phyloP scores from a whole-genome alignment of 163 green algal genomes.

The Picocystis sp. region DNA sequence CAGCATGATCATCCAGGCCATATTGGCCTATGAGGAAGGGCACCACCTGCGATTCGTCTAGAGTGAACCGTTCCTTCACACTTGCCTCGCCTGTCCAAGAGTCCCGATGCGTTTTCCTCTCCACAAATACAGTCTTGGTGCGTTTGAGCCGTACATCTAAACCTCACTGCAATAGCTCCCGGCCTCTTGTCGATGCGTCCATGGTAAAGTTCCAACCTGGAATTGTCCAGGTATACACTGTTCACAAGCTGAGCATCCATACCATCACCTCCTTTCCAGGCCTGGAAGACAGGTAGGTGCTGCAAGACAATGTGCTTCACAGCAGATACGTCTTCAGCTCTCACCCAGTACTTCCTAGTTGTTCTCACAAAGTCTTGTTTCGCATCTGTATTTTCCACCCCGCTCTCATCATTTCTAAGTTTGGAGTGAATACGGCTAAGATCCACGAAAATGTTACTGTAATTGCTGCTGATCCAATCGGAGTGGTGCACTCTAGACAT shows the following conservation, averaged over 20 bases:
- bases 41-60: conserved; percentile 47
- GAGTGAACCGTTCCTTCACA: conserved; percentile 66
- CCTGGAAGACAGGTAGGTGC: conserved; percentile 80
- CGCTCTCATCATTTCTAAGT: conserved; percentile 41
- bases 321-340: conserved; percentile 61
- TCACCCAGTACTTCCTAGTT: conserved; percentile 84
- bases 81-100: conserved; percentile 69
- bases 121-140: conserved; percentile 47
- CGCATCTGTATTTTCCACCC: conserved; percentile 53
- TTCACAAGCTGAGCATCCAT: conserved; percentile 72
- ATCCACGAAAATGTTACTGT: conserved; percentile 67
- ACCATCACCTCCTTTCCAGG: not conserved
- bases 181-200: conserved; percentile 82
- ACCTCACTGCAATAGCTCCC: conserved; percentile 59
- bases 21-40: conserved; percentile 51
- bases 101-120: conserved; percentile 55
- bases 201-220: conserved; percentile 77
- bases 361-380: conserved; percentile 68
- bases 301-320: conserved; percentile 90
- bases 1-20: conserved; percentile 23
- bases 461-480: conserved; percentile 79
- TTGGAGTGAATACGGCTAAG: conserved; percentile 67
- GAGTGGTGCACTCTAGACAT: conserved; percentile 79
- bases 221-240: conserved; percentile 86
- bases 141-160: conserved; percentile 52